Conservation (phyloP, 208 protist species). For the Leishmania braziliensis region DNA sequence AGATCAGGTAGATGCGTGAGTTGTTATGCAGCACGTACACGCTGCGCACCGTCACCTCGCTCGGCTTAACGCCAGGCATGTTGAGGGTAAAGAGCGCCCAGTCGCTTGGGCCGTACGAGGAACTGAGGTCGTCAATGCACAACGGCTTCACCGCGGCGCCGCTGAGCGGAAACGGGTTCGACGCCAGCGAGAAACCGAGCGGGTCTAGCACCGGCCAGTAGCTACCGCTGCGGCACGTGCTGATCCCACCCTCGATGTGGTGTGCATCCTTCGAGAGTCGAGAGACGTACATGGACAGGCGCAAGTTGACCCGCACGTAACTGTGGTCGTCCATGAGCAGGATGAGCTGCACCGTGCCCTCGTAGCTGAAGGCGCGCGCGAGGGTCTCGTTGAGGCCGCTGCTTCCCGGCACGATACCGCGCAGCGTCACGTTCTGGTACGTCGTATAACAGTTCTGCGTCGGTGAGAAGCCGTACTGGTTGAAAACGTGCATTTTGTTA, state of each 20-base stretch:
- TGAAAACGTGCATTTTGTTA: conserved; percentile 65
- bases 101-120: conserved; percentile 78
- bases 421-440: conserved; percentile 86
- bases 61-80: conserved; percentile 39
- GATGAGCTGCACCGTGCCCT: conserved; percentile 60
- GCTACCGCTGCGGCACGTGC: conserved; percentile 66
- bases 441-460: conserved; percentile 52
- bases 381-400: conserved; percentile 38
- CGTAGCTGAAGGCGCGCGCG: conserved; percentile 57
- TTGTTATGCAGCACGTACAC: conserved; percentile 53
- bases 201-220: conserved; percentile 87
- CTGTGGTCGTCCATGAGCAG: conserved; percentile 66
- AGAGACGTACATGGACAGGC: conserved; percentile 72
- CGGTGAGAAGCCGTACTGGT: conserved; percentile 72
- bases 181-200: conserved; percentile 70
- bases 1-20: conserved; percentile 58
- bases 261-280: conserved; percentile 56
- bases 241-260: conserved; percentile 43
- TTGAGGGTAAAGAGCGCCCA: conserved; percentile 78
- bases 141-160: conserved; percentile 32
- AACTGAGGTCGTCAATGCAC: conserved; percentile 74
- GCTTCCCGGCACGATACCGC: conserved; percentile 73
- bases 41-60: conserved; percentile 49
- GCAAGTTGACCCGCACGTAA: conserved; percentile 43
- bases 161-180: conserved; percentile 61